These are phyloP conservation scores for Yarrowia sp. DNA, from an alignment of 805 yeast genomes.

Conservation along the genomic window DNA sequence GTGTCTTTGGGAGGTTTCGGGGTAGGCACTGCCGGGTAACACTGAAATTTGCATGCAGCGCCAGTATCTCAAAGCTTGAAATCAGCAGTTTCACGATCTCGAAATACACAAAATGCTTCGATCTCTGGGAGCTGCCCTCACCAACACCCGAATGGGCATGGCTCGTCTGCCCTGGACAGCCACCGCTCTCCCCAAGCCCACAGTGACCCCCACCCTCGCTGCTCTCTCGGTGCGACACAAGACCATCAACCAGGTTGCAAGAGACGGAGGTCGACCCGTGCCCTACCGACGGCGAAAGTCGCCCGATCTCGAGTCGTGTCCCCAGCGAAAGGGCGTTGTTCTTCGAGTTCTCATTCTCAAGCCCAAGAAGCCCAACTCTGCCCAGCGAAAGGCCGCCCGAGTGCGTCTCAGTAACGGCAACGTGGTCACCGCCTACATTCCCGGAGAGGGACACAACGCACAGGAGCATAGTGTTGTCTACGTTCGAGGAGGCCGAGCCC, in stretches of 20 bases:
- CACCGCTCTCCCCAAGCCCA: constrained; percentile 17
- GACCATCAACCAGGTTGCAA: constrained; percentile 50
- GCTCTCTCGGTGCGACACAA: constrained; percentile 40
- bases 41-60: constrained; percentile 33
- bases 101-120: constrained; percentile 26
- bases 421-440: constrained; percentile 88
- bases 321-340: constrained; percentile 92
- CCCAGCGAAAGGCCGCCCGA: constrained; percentile 95
- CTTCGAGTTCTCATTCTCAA: constrained; percentile 91
- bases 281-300: constrained; percentile 55
- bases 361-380: constrained; percentile 98
- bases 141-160: constrained; percentile 36
- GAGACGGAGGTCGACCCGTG: constrained; percentile 49
- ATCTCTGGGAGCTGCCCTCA: constrained; percentile 33
- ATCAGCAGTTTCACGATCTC: neutral
- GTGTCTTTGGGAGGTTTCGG: too few species aligned
- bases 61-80: neutral
- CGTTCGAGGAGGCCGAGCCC: constrained; percentile 98
- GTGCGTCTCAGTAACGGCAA: constrained; percentile 91
- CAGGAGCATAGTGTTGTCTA: constrained; percentile 97
- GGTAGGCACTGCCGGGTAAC: constrained; percentile 20
- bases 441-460: constrained; percentile 97
- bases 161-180: constrained; percentile 35
- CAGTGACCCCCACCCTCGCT: constrained; percentile 19
- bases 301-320: constrained; percentile 83